Evolutionary conservation across 768 basidiomycete species (phyloP), one percentile per base, ranked within the genome.

Genomic region (Agaricus subrufescens): DNA sequence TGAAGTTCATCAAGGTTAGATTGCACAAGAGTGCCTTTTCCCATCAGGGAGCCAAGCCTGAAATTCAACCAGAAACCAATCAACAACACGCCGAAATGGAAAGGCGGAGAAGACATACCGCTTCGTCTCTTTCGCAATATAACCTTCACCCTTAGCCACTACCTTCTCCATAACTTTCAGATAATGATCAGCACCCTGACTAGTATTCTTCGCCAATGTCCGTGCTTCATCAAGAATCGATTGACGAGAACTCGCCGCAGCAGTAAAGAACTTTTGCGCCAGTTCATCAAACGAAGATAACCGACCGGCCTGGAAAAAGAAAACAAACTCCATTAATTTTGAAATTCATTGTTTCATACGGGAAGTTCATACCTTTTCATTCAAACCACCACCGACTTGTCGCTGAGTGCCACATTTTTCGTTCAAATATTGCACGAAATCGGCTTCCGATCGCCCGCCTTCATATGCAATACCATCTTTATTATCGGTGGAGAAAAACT

Each of bases 1-100:
- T 91, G 89, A 66, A 98, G 86, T 74, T 98, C 94, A 67, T 99
- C 97, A 43, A 94, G 72, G 73, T 98, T 98, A 42, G 77, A 71
- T 0, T 81, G 77, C 7, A 88, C 77, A 43, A 98, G 75, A n/a
- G 76, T 84, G 48, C 87, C 85, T 71, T 94, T 96, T 63, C 75
- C 71, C 56, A 95, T 78, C 64, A 96, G 89, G 58, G 82, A 81
- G 56, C 76, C 77, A 59, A 94, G 75, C n/a, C 92, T 93, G 56
- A 52, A 19, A 45, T n/a, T 14, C 44, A 43, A 29, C n/a, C 29
- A 15, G 26, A 49, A 56, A 27, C 31, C 43, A 34, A 54, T 52
- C 46, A 59, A 44, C 52, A 27, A 46, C 39, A 47, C 42, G 53
- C 42, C 15, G 26, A 56, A 14, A 59, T 60, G 57, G 23, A 59